These are phyloP conservation scores for Pichia sp. DNA, from an alignment of 1,139 yeast genomes.

Conservation along the genomic window DNA sequence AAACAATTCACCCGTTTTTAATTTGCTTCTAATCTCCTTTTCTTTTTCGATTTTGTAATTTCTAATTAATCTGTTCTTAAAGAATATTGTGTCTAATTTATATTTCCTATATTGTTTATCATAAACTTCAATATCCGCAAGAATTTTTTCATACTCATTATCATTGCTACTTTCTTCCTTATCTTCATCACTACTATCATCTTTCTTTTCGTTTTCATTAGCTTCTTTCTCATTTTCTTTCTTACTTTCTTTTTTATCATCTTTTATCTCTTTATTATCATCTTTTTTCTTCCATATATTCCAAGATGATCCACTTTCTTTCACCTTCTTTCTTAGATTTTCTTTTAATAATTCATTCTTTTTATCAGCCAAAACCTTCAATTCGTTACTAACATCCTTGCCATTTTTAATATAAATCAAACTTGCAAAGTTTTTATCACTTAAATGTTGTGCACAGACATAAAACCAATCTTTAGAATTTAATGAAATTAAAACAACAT, in stretches of 20 bases:
- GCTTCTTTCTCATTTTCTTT: conserved; percentile 4
- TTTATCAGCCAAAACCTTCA: conserved; percentile 10
- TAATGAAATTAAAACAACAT: conserved; percentile 38
- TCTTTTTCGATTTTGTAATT: conserved; percentile 20
- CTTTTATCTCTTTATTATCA: conserved; percentile 4
- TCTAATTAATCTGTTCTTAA: conserved; percentile 23
- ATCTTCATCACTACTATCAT: neutral
- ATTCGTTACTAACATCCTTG: conserved; percentile 14
- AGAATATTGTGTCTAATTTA: conserved; percentile 24
- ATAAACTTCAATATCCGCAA: neutral
- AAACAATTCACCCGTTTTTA: conserved; percentile 23
- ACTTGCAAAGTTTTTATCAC: conserved; percentile 39
- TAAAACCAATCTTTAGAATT: conserved; percentile 40
- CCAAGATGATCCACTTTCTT: conserved; percentile 7
- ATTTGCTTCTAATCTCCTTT: conserved; percentile 16
- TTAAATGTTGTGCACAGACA: conserved; percentile 40
- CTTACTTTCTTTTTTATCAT: conserved; percentile 1
- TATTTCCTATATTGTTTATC: conserved; percentile 17
- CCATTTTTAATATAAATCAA: conserved; percentile 19
- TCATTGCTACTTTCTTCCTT: neutral
- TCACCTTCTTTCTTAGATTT: conserved; percentile 15
- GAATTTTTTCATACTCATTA: neutral
- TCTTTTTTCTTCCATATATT: conserved; percentile 8
- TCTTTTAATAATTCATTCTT: conserved; percentile 5
- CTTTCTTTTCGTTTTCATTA: conserved; percentile 3